Evolutionary conservation across 2,329 filamentous ascomycete species (phyloP).

Genomic region (Cladosporium sp.): DNA sequence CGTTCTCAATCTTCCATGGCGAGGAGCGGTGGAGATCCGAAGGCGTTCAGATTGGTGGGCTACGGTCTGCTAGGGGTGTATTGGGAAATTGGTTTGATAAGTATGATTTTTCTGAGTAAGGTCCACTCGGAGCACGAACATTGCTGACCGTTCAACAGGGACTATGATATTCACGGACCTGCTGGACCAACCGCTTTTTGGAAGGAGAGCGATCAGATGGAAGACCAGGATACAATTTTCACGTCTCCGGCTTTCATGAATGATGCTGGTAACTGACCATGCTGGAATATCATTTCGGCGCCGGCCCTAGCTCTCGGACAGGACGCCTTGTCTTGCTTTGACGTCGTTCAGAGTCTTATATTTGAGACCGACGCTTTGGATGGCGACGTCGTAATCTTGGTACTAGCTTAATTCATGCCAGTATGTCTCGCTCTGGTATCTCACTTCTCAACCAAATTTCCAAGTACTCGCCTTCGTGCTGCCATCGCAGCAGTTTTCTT

Average conservation of each 20-base stretch:
- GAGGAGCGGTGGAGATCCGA: conserved; percentile 74
- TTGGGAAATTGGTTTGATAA: conserved; percentile 76
- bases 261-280: background rate
- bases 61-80: conserved; percentile 61
- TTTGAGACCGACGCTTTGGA: too few relatives aligned
- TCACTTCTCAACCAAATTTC: too few relatives aligned
- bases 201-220: conserved; percentile 59
- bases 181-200: conserved; percentile 73
- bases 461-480: too few relatives aligned
- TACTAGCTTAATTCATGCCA: too few relatives aligned
- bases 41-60: conserved; percentile 68
- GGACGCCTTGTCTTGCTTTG: too few relatives aligned
- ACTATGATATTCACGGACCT: conserved; percentile 65
- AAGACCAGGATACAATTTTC: conserved; percentile 24
- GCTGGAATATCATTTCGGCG: too few relatives aligned
- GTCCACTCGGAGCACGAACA: background rate
- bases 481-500: too few relatives aligned
- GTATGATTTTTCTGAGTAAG: conserved; percentile 35
- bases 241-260: background rate
- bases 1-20: conserved; percentile 59
- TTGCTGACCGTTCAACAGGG: conserved; percentile 36
- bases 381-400: too few relatives aligned
- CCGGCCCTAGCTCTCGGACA: too few relatives aligned
- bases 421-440: too few relatives aligned
- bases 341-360: too few relatives aligned